phyloP scores from a whole-genome alignment of 495 filamentous ascomycete species.

The Tricharina praecox region DNA sequence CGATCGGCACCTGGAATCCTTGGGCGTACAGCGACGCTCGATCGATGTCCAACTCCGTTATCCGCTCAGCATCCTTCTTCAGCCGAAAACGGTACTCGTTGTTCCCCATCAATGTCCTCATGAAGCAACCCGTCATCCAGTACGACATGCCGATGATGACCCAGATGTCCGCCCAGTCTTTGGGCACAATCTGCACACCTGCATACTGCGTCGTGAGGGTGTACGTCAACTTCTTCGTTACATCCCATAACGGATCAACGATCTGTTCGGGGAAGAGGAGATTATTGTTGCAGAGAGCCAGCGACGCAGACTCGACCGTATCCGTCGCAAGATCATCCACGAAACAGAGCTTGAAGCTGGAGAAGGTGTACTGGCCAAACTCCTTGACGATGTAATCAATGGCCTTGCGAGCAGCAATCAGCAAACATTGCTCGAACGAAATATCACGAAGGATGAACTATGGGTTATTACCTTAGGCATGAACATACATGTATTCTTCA shows the following conservation, averaged over 20 bases:
- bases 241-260: slow-evolving; percentile 62
- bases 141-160: slow-evolving; percentile 78
- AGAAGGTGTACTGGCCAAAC: slow-evolving; percentile 71
- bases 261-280: slow-evolving; percentile 69
- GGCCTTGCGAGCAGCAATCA: slow-evolving; percentile 31
- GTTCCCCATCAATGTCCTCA: slow-evolving; percentile 75
- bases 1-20: slow-evolving; percentile 60
- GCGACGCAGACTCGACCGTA: slow-evolving; percentile 54
- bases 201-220: slow-evolving; percentile 86
- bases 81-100: slow-evolving; percentile 88
- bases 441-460: no score
- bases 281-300: slow-evolving; percentile 74
- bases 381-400: slow-evolving; percentile 73
- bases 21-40: slow-evolving; percentile 70
- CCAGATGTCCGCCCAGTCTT: slow-evolving; percentile 69
- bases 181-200: slow-evolving; percentile 72
- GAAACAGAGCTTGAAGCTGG: slow-evolving; percentile 69
- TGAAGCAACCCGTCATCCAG: slow-evolving; percentile 83
- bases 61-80: slow-evolving; percentile 64
- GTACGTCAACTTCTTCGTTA: slow-evolving; percentile 60
- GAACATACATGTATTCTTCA: slow-evolving; percentile 67
- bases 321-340: slow-evolving; percentile 70
- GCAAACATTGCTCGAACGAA: no score
- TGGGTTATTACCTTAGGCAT: slow-evolving; percentile 38
- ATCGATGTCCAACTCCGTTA: slow-evolving; percentile 64